phyloP scores from a whole-genome alignment of 2,329 filamentous ascomycete genomes.

The Trichoderma brevicompactum region DNA sequence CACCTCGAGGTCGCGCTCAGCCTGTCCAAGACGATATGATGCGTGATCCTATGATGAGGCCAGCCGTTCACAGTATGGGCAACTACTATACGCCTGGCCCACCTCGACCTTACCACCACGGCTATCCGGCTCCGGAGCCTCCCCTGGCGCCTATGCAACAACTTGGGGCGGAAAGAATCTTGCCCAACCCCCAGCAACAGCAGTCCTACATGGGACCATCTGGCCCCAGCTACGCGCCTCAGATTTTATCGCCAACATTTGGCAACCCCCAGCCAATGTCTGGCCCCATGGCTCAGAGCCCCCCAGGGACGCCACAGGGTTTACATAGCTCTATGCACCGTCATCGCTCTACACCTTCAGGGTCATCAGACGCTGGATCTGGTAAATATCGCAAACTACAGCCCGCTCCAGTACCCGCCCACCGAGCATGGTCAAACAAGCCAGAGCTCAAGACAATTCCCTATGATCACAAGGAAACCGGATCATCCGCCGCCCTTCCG shows the following conservation, averaged over 20 bases:
- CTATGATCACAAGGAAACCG: conserved; percentile 64
- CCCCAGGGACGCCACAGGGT: conserved; percentile 43
- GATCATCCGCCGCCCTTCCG: conserved; percentile 58
- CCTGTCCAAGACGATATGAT: conserved; percentile 42
- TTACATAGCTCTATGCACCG: conserved; percentile 40
- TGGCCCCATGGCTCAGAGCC: conserved; percentile 42
- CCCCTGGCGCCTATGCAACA: conserved; percentile 38
- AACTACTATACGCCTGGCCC: conserved; percentile 42
- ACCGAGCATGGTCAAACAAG: conserved; percentile 52
- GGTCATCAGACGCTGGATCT: conserved; percentile 44
- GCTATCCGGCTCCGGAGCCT: conserved; percentile 40
- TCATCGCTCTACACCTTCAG: conserved; percentile 46
- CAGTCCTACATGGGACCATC: conserved; percentile 44
- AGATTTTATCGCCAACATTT: conserved; percentile 47
- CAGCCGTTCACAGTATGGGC: conserved; percentile 36
- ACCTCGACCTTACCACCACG: conserved; percentile 40
- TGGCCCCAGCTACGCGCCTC: conserved; percentile 41
- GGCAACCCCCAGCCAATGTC: conserved; percentile 39
- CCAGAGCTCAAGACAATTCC: conserved; percentile 62
- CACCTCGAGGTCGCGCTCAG: conserved; percentile 44
- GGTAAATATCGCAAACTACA: conserved; percentile 62
- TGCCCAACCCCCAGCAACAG: conserved; percentile 43
- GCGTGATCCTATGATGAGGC: conserved; percentile 42
- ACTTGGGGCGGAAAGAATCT: conserved; percentile 41
- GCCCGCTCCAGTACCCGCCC: conserved; percentile 59